These are phyloP conservation scores for Sedum album DNA, from an alignment of 164 flowering plant genomes.

Conservation along the genomic window DNA sequence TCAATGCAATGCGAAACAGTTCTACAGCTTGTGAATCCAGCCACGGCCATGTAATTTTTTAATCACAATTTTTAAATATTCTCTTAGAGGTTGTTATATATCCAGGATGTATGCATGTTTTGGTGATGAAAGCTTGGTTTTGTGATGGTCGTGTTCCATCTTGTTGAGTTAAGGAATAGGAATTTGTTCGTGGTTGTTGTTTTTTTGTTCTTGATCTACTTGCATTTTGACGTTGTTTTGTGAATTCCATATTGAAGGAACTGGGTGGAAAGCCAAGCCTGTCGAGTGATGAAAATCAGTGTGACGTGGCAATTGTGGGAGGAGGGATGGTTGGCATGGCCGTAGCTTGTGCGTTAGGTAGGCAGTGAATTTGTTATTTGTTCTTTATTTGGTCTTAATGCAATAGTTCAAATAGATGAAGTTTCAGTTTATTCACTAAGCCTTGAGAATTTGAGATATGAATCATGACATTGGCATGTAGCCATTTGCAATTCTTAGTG, in stretches of 20 bases:
- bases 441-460: neutral
- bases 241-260: slow-evolving; percentile 15
- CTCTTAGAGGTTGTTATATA: neutral
- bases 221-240: no score
- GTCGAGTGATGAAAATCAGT: slow-evolving; percentile 20
- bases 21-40: neutral
- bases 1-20: neutral
- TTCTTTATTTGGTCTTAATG: neutral
- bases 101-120: neutral
- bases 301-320: slow-evolving; percentile 93
- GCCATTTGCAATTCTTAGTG: neutral
- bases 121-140: neutral
- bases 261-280: slow-evolving; percentile 19
- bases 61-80: neutral
- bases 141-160: no score
- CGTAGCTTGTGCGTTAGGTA: slow-evolving; percentile 85
- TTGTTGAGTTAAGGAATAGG: no score
- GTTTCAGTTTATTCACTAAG: neutral
- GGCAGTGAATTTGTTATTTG: slow-evolving; percentile 13
- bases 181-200: no score
- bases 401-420: neutral
- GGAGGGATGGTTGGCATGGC: slow-evolving; percentile 99
- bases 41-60: neutral
- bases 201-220: no score
- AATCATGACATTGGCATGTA: neutral